Conservation (phyloP, 2,329 filamentous ascomycete species). For the Thielaviopsis musarum region DNA sequence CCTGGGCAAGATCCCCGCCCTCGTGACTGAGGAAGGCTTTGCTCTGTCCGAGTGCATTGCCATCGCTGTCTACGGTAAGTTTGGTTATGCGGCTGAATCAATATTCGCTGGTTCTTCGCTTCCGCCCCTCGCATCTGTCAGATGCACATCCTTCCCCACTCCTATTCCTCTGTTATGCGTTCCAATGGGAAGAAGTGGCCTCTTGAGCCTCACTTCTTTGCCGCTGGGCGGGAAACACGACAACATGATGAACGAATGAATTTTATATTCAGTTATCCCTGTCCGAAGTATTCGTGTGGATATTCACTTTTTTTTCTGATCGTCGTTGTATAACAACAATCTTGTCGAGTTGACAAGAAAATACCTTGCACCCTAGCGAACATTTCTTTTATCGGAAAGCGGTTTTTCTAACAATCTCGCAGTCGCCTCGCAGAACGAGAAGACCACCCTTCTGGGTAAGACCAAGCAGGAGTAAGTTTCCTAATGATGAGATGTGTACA, state of each 20-base stretch:
- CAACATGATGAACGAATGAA: constrained; percentile 11
- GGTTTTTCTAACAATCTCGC: constrained; percentile 13
- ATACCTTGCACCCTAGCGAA: not conserved
- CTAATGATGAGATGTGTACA: not conserved
- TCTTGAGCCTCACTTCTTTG: not conserved
- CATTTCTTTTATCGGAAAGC: too few relatives aligned
- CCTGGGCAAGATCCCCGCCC: constrained; percentile 83
- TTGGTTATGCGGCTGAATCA: not conserved
- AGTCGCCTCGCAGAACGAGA: constrained; percentile 99
- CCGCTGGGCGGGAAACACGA: not conserved
- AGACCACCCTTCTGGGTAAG: constrained; percentile 97
- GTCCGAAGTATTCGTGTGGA: constrained; percentile 13
- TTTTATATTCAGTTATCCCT: constrained; percentile 13
- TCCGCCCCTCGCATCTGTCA: constrained; percentile 3
- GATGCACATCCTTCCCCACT: not conserved
- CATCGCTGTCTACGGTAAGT: constrained; percentile 95
- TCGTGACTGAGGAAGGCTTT: constrained; percentile 84
- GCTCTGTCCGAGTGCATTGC: constrained; percentile 78
- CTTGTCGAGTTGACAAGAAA: not conserved
- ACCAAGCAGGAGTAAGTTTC: constrained; percentile 86
- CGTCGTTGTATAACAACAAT: not conserved
- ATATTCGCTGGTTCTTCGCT: constrained; percentile 8
- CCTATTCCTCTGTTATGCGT: not conserved
- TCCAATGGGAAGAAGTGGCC: not conserved
- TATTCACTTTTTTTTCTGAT: constrained; percentile 12